phyloP scores from a whole-genome alignment of 495 filamentous ascomycete genomes.

The Aspergillus taichungensis region DNA sequence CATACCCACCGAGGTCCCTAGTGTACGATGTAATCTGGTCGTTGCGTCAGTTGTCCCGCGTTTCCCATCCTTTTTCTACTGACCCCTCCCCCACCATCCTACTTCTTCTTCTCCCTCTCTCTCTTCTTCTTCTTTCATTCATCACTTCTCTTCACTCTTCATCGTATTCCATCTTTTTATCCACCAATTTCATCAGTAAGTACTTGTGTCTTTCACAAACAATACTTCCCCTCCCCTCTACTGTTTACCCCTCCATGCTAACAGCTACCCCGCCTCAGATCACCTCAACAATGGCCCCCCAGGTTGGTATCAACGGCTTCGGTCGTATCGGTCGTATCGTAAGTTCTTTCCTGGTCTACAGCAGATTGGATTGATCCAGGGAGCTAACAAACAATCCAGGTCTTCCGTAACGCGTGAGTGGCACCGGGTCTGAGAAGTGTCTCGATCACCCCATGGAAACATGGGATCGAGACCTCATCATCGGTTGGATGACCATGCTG shows the following conservation, averaged over 20 bases:
- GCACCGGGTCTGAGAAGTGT: constrained; percentile 6
- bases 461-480: no score
- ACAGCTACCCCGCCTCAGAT: constrained; percentile 16
- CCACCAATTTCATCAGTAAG: background rate
- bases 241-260: constrained; percentile 9
- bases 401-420: constrained; percentile 75
- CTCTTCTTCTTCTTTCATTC: constrained; percentile 31
- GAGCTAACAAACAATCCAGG: constrained; percentile 27
- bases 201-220: constrained; percentile 15
- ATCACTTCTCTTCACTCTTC: constrained; percentile 3
- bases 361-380: background rate
- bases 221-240: constrained; percentile 16
- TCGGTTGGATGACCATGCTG: no score
- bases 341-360: constrained; percentile 17
- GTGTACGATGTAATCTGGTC: constrained; percentile 19
- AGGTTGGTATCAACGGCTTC: constrained; percentile 99
- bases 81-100: constrained; percentile 18
- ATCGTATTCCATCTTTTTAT: background rate
- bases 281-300: constrained; percentile 34
- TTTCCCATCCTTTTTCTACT: constrained; percentile 19
- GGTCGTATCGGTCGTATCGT: constrained; percentile 98
- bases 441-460: constrained; percentile 1
- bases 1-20: no score
- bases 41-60: constrained; percentile 35
- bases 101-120: constrained; percentile 13